Conservation (phyloP, 257 asterid species). For the Capsicum pubescens region DNA sequence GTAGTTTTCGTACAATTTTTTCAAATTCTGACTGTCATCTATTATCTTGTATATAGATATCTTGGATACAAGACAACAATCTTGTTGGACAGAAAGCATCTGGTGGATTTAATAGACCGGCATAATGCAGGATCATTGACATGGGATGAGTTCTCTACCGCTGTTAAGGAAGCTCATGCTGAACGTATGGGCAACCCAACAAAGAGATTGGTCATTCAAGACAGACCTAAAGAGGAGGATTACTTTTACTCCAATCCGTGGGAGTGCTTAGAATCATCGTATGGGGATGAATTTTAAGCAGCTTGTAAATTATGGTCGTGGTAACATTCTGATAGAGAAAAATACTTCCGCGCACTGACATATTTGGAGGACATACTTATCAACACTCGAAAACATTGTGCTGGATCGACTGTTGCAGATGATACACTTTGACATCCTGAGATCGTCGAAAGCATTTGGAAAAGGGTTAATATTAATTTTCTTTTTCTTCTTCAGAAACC, state of each 20-base stretch:
- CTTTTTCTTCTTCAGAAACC: constrained; percentile 5
- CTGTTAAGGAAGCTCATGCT: constrained; percentile 54
- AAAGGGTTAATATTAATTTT: constrained; percentile 27
- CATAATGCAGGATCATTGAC: constrained; percentile 44
- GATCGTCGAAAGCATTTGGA: constrained; percentile 23
- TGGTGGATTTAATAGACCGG: constrained; percentile 58
- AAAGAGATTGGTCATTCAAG: constrained; percentile 41
- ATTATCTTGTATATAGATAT: constrained; percentile 40
- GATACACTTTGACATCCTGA: constrained; percentile 27
- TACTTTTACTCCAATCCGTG: constrained; percentile 72
- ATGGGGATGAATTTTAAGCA: constrained; percentile 30
- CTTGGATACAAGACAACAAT: constrained; percentile 67
- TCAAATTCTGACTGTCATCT: neutral
- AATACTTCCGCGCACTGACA: neutral
- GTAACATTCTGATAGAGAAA: neutral
- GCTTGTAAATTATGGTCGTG: neutral
- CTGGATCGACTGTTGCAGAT: constrained; percentile 1
- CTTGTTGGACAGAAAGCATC: constrained; percentile 50
- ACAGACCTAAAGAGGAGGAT: constrained; percentile 73
- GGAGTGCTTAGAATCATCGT: constrained; percentile 57
- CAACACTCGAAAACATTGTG: neutral
- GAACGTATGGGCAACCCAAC: constrained; percentile 56
- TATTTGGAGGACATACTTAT: constrained; percentile 23
- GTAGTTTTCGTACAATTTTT: neutral
- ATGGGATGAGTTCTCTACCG: constrained; percentile 64